Evolutionary conservation across 2,329 filamentous ascomycete genomes (phyloP), one percentile per base, ranked within the genome.

Genomic region (Corinectria fuckeliana): DNA sequence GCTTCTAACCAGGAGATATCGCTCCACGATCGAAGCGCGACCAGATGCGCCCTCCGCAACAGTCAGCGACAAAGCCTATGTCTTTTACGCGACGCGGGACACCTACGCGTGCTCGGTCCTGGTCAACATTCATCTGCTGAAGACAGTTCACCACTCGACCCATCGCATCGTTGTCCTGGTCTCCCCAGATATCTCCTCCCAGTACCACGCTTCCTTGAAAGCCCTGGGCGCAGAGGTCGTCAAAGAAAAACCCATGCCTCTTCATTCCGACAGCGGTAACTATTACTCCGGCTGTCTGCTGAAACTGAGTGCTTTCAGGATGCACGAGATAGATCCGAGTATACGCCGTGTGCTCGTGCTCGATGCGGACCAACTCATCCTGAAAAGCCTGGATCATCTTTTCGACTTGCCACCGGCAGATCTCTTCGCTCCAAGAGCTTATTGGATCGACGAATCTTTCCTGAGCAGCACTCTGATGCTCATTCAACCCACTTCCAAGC

Each of bases 391-490:
- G 18, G 63, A 67, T 30, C 16, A 41, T 10, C 21, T 64, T 4
- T 66, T 67, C 44, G 47, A 64, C 16, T 21, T 53, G 11, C 58
- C 58, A 3, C 42, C 34, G 4, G 42, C 51, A 14, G 45, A 58
- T 20, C 32, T 64, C 18, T 47, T 48, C 13, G 59, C 63, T 11
- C 54, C 63, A 18, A 53, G 30, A 13, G 63, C 61, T 6, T 67
- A 67, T 36, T 67, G 61, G 65, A 30, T 62, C 1, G 38, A 42
- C 3, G 34, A 62, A 10, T 10, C 20, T n/a, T 60, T 41, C 18
- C 26, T 67, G 39, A 60, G 51, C 38, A 67, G 63, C 41, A 66
- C 65, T 36, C 56, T 60, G 10, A 66, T 67, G 63, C 55, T 67
- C 2, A 61, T 67, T 2, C 54, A 60, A 14, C 61, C 59, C 4